Evolutionary conservation across 164 flowering plant species (phyloP), one percentile per base, ranked within the genome.

Genomic region (Umbilicus rupestris): DNA sequence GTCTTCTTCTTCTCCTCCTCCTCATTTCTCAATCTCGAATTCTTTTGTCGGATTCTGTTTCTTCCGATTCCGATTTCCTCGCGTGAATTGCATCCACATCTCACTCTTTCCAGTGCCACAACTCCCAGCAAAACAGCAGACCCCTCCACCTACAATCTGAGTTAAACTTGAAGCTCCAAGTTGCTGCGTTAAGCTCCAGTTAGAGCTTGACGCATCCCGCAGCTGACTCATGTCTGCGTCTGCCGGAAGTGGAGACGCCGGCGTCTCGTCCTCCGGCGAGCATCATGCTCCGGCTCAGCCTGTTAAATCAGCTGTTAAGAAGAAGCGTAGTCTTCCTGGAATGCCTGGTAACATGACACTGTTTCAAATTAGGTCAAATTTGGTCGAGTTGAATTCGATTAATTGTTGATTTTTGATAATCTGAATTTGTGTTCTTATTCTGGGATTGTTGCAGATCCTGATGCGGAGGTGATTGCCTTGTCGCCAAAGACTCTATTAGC

Each of bases 401-500:
- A 12, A 12, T 41, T 41, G 44, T 9, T 41, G 44, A n/a, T 9
- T 41, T 41, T 41, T 41, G 12, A 3, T 47, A n/a, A 47, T 47
- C 49, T 45, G 1, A 45, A 17, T 17, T 44, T 30, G 37, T 14
- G n/a, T n/a, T 30, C 6, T 72, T 66, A 22, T 50, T 67, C 31
- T 17, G 41, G 37, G 24, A 14, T 28, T 50, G 22, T 66, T 77
- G 28, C 80, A 90, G 96, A 90, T 83, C 96, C 96, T 68, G 85
- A 83, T 65, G 91, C 96, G 62, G 85, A 82, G 71, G 92, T 87
- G 62, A 80, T 87, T 19, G 84, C 92, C 41, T 59, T 87, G 42
- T 85, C 92, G 8, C 92, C 92, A 9, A 85, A 75, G 63, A 74
- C 90, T 2, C 79, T 87, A 39, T 69, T 85, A 76, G 90, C 92